phyloP scores from a whole-genome alignment of 331 rosid genomes.

The Arachis monticola region DNA sequence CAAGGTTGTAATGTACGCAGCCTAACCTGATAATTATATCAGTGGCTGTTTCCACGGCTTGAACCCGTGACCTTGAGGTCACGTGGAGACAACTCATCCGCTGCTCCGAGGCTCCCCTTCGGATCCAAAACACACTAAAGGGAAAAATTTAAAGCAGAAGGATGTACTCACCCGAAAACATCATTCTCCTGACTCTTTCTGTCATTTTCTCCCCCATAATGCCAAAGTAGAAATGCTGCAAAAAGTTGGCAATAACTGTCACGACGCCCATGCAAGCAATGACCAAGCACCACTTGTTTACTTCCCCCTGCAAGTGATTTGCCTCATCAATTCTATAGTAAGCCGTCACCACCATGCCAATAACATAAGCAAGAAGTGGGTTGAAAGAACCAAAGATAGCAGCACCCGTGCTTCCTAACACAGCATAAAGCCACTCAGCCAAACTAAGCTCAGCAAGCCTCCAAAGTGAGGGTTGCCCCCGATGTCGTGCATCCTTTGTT shows the following conservation, averaged over 20 bases:
- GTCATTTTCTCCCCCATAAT: slow-evolving; percentile 99
- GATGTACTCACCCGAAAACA: slow-evolving; percentile 87
- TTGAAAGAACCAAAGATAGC: slow-evolving; percentile 98
- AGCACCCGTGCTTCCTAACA: slow-evolving; percentile 96
- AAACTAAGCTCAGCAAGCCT: slow-evolving; percentile 95
- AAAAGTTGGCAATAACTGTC: slow-evolving; percentile 95
- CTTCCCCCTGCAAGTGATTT: slow-evolving; percentile 57
- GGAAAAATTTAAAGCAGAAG: background rate
- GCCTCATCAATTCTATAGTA: slow-evolving; percentile 56
- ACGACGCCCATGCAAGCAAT: slow-evolving; percentile 98
- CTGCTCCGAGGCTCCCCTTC: too few species aligned
- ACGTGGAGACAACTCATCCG: too few species aligned
- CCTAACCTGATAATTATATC: too few species aligned
- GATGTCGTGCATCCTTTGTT: slow-evolving; percentile 53
- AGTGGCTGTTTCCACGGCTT: too few species aligned
- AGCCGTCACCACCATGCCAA: slow-evolving; percentile 82
- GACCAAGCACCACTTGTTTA: slow-evolving; percentile 93
- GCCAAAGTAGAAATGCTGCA: slow-evolving; percentile 99
- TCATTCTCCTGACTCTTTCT: slow-evolving; percentile 99
- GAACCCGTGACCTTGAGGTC: too few species aligned
- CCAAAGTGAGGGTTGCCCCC: slow-evolving; percentile 85
- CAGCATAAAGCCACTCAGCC: slow-evolving; percentile 99
- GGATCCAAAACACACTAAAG: slow-evolving; percentile 1
- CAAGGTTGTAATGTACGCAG: too few species aligned
- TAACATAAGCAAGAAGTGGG: slow-evolving; percentile 98